Evolutionary conservation across 1,284 basidiomycete species (phyloP), one percentile per base, ranked within the genome.

Genomic region (Bothia castanella): DNA sequence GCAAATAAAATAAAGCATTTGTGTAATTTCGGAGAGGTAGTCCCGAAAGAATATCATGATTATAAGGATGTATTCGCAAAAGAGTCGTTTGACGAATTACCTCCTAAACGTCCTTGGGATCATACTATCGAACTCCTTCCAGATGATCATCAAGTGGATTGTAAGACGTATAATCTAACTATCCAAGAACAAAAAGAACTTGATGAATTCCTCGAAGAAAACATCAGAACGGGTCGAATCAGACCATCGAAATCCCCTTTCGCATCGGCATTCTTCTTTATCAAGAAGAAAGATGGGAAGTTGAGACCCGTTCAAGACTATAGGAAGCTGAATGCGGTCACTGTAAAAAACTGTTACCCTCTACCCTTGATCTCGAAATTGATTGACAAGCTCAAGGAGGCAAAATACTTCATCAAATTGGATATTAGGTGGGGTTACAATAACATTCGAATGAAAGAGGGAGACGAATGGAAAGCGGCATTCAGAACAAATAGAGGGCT

Each of bases 321-420:
- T 50, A 27, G 62, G 1, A 54, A 56, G 10, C 48, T 72, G 11
- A 73, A 73, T 52, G 29, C 32, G 0, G 55, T 66, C 14, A 73
- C 62, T 0, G 35, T 63, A 2, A 72, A 72, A 50, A 64, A 69
- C 29, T 45, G 49, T 0, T 62, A 64, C 36, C 64, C 64, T 0
- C 27, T 72, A 0, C 71, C 68, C 0, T 58, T 70, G 1, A 70
- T 68, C 12, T 25, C 47, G 2, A 13, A 41, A 16, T 25, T 47
- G 0, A 21, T 47, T 10, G 31, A 47, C 9, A 41, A 42, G 7
- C 11, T 47, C 0, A 35, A 43, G 12, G 2, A 1, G 1, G 17
- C 30, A 1, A 44, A 44, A 9, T 39, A 32, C 6, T 49, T 38
- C 7, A 25, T 9, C 25, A 25, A 25, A 25, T 9, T 25, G 25